Base-by-base conservation (phyloP, 331 rosid species). In the Malus hybrid region DNA sequence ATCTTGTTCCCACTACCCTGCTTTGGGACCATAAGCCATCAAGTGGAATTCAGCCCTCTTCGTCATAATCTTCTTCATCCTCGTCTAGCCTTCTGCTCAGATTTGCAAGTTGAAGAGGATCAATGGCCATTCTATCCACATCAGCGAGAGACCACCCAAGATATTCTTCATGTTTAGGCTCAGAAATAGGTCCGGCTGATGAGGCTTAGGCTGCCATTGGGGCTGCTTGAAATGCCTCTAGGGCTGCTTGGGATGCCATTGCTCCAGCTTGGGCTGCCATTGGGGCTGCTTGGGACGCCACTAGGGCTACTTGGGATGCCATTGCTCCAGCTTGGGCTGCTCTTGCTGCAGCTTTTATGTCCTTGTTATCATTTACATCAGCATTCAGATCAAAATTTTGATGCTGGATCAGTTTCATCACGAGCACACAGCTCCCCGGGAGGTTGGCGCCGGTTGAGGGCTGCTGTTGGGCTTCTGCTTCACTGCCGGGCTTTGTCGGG, bases 51-150 rank as follows among this genome's bases (percentile, higher is more conserved):
- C 80, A 90, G 77, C 88, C 93, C 83, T 93, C 98, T 72, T 90
- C 98, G 14, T 93, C 97, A 29, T 93, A 91, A 73, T 93, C 98
- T 77, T 93, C 98, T 22, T 91, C 98, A n/a, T 89, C 98, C 81
- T 93, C 96, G 0, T 93, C 97, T 69, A 86, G 28, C 46, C 88
- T 75, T 73, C 80, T 75, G 68, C 89, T 77, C 29, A 91, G 88
- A 54, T 83, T 87, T 32, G 96, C 94, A 27, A 91, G 92, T 79
- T 90, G 92, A 71, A 86, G 70, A 10, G 97, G 88, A 69, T 91
- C 98, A 31, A 93, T 89, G 74, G 91, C 86, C 97, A 93, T 91
- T 80, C 86, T 92, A 85, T 91, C 94, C 63, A 80, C 89, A 9
- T 88, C 96, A 19, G 91, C 74, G 27, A 89, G 88, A 65, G 93